These are phyloP conservation scores for Paramecium primaurelia DNA, from an alignment of 73 alveolate genomes.

Conservation along the genomic window DNA sequence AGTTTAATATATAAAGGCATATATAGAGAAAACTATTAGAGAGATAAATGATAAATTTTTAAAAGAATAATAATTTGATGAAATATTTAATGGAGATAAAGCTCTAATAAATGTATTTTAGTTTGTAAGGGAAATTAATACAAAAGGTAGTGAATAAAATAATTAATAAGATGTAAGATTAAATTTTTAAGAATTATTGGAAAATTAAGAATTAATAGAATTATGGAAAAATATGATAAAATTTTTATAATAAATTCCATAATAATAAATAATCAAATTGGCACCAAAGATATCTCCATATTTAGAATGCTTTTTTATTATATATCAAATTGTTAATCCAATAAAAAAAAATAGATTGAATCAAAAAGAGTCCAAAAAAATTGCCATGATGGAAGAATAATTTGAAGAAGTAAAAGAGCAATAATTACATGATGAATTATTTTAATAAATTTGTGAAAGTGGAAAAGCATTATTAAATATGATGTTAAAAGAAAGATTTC, in stretches of 20 bases:
- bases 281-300: neutral
- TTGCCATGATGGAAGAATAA: neutral
- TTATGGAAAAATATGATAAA: neutral
- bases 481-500: neutral
- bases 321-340: neutral
- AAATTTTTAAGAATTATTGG: neutral
- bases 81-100: neutral
- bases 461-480: neutral
- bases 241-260: neutral
- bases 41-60: neutral
- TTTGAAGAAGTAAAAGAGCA: neutral
- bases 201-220: neutral
- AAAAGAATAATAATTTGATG: neutral
- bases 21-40: neutral
- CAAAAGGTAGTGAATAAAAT: neutral
- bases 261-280: neutral
- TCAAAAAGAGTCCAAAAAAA: neutral
- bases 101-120: neutral
- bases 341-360: neutral
- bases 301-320: constrained; percentile 15
- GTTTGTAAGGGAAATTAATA: neutral
- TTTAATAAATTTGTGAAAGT: neutral
- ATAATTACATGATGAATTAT: neutral
- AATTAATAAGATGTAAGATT: neutral
- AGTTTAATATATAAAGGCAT: neutral